Evolutionary conservation across 2,329 filamentous ascomycete genomes (phyloP).

Genomic region (Cladosporium sphaerospermum): DNA sequence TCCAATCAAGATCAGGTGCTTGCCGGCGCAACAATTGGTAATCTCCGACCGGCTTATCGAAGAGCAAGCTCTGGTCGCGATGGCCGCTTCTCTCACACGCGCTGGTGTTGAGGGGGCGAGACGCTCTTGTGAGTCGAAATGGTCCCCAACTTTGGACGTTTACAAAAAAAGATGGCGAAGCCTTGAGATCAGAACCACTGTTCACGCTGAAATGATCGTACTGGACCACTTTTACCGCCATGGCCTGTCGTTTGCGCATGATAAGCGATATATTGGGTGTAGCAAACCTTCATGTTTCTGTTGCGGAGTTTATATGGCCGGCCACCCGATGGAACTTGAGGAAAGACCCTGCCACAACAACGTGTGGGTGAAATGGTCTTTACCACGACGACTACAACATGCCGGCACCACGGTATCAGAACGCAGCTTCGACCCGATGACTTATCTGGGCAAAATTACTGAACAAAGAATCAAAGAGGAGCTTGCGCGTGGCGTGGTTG

Average conservation of each 20-base stretch:
- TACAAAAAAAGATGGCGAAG: neutral
- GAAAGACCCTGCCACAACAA: neutral
- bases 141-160: neutral
- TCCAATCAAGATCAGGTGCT: no score
- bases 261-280: neutral
- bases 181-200: neutral
- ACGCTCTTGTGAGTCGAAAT: neutral
- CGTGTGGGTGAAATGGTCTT: neutral
- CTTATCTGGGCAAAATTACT: neutral
- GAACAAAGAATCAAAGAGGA: neutral
- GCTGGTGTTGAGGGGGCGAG: neutral
- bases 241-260: neutral
- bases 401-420: neutral
- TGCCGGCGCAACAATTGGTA: no score
- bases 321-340: neutral
- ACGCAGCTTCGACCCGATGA: neutral
- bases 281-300: conserved; percentile 1
- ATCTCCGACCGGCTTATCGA: no score
- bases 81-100: neutral
- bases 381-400: neutral
- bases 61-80: neutral
- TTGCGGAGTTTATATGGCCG: neutral
- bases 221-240: neutral
- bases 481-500: neutral
- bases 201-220: neutral